A percentile compares a stretch with the other conserved stretches of the same genome.
Conservation (phyloP, 805 yeast species). For the Wickerhamiella azymoides region DNA sequence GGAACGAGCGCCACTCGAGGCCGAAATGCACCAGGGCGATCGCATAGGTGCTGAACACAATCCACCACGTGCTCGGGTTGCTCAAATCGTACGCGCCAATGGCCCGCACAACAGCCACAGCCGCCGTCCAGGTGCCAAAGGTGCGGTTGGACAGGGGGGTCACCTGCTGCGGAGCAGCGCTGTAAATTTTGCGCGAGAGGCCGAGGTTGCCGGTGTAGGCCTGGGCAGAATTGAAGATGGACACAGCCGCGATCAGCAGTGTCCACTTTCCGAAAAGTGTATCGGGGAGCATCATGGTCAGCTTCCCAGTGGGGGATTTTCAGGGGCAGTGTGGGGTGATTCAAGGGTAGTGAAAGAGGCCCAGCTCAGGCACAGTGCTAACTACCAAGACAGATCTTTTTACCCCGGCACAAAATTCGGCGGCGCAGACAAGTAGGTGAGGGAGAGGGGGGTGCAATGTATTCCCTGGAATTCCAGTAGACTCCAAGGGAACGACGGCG, state of each 20-base stretch:
- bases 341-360: too few species aligned
- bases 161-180: conserved; percentile 44
- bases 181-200: conserved; percentile 71
- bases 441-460: conserved; percentile 81
- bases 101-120: conserved; percentile 69
- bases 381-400: conserved; percentile 77
- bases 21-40: conserved; percentile 78
- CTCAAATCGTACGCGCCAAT: conserved; percentile 72
- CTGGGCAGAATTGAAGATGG: conserved; percentile 80
- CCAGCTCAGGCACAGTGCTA: too few species aligned
- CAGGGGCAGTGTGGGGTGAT: background rate
- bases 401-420: conserved; percentile 84
- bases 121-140: conserved; percentile 94
- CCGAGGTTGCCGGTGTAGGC: conserved; percentile 62
- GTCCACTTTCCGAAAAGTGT: conserved; percentile 55
- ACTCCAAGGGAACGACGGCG: conserved; percentile 91
- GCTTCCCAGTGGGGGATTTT: background rate
- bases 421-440: conserved; percentile 78
- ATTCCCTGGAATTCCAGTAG: conserved; percentile 91
- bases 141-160: conserved; percentile 73
- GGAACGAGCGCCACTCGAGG: conserved; percentile 65
- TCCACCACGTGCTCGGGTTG: conserved; percentile 57
- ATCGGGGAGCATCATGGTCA: background rate
- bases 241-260: conserved; percentile 72
- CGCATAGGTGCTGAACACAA: conserved; percentile 65